Conservation (phyloP, 345 rosid species). For the Heritiera littoralis region DNA sequence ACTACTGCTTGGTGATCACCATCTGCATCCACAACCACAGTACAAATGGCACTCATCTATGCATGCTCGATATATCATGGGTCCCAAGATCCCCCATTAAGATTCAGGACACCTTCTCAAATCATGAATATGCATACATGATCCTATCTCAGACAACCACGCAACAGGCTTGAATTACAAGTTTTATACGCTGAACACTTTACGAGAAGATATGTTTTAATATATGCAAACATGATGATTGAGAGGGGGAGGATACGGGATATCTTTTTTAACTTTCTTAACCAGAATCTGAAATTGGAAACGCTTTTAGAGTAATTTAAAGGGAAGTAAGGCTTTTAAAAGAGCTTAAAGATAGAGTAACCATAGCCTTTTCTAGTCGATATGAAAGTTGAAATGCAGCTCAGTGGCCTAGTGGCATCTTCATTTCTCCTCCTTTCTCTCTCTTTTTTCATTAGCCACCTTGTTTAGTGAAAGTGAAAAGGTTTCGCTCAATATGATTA, state of each 20-base stretch:
- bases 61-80: neutral
- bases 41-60: neutral
- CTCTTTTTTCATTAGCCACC: neutral
- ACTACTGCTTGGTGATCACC: neutral
- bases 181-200: neutral
- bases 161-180: conserved; percentile 14
- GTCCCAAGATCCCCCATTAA: conserved; percentile 9
- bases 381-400: neutral
- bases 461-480: conserved; percentile 22
- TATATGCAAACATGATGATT: conserved; percentile 3
- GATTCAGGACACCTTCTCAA: neutral
- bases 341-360: neutral
- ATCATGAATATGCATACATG: conserved; percentile 4
- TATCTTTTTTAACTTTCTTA: conserved; percentile 14
- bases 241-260: conserved; percentile 18
- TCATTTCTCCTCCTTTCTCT: neutral
- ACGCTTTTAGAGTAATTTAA: conserved; percentile 18
- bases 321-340: conserved; percentile 18
- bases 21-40: neutral
- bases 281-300: conserved; percentile 17
- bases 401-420: conserved; percentile 14
- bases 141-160: neutral
- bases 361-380: conserved; percentile 11
- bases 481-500: neutral
- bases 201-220: conserved; percentile 8